Evolutionary conservation across 1,139 yeast genomes (phyloP).

Genomic region (Pneumocystis sp.): DNA sequence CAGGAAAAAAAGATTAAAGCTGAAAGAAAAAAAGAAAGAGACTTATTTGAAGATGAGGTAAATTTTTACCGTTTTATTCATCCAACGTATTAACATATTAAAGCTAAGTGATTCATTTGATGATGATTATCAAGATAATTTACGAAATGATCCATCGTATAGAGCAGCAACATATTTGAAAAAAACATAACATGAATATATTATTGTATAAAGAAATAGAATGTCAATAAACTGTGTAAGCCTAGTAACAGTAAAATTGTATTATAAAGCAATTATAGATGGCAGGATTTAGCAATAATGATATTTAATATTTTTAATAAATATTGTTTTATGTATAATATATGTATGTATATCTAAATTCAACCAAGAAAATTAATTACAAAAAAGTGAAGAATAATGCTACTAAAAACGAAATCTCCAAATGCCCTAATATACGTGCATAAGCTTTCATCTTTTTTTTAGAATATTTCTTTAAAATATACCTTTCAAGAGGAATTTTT

Average conservation of each 20-base stretch:
- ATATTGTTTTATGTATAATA: neutral
- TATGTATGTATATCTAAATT: neutral
- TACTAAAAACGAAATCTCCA: constrained; percentile 79
- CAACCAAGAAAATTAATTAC: constrained; percentile 62
- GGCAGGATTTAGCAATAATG: neutral
- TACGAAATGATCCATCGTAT: neutral
- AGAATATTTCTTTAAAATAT: neutral
- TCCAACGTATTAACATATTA: neutral
- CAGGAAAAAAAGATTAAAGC: constrained; percentile 2
- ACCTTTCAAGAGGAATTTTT: constrained; percentile 46
- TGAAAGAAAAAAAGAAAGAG: neutral
- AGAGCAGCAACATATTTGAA: constrained; percentile 1
- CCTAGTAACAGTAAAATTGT: neutral
- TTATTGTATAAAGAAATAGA: neutral
- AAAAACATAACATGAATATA: neutral
- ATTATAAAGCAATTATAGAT: neutral
- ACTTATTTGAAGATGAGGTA: constrained; percentile 5
- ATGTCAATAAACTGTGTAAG: neutral
- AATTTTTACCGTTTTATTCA: neutral
- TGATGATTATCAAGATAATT: neutral
- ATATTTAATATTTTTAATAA: constrained; percentile 1
- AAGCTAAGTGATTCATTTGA: neutral
- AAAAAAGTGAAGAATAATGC: constrained; percentile 74
- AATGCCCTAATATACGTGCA: constrained; percentile 39
- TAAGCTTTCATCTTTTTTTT: neutral